Conservation (phyloP, 257 asterid species). For the Solanum pinnatisectum region DNA sequence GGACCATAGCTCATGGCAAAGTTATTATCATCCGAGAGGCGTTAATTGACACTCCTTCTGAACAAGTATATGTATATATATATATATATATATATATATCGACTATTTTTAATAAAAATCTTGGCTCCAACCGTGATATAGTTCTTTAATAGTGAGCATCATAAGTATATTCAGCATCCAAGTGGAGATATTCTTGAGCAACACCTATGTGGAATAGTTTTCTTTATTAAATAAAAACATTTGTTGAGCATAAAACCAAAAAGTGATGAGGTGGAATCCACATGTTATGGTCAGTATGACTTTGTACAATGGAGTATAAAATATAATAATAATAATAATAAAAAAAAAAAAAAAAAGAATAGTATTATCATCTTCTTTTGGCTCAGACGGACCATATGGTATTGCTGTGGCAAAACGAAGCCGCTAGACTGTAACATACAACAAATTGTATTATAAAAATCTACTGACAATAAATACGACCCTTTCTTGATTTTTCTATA, state of each 20-base stretch:
- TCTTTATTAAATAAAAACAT: neutral
- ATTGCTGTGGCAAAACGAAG: neutral
- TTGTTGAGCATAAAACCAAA: neutral
- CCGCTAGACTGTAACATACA: neutral
- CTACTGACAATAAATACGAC: neutral
- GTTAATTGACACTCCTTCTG: neutral
- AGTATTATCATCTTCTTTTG: neutral
- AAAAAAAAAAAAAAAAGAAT: neutral
- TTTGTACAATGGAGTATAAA: neutral
- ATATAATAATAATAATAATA: neutral
- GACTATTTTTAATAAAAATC: neutral
- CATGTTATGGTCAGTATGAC: neutral
- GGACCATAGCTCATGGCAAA: neutral
- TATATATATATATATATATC: neutral
- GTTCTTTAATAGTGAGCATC: neutral
- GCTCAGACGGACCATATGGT: neutral
- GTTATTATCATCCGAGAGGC: neutral
- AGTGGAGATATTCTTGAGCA: neutral
- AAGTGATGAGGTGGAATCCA: constrained; percentile 9
- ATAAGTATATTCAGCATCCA: neutral
- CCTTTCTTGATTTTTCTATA: neutral
- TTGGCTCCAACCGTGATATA: neutral
- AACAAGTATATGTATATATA: neutral
- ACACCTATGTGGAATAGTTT: neutral
- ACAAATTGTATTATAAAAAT: neutral